phyloP scores from a whole-genome alignment of 2,329 filamentous ascomycete genomes.

The Chaetomiaceae sp. region DNA sequence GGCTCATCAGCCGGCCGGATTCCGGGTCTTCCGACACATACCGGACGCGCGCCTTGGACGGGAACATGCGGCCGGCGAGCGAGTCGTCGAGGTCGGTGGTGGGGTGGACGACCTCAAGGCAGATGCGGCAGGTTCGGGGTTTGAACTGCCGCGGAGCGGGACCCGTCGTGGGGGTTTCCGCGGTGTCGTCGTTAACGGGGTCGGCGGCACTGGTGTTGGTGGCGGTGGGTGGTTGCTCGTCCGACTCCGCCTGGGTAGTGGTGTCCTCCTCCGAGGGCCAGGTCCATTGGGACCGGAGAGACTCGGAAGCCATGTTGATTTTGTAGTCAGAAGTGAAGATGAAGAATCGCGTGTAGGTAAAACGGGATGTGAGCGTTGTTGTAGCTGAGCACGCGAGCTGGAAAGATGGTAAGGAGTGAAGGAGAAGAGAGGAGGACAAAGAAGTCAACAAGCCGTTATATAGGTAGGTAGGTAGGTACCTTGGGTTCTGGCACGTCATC shows the following conservation, averaged over 20 bases:
- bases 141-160: constrained; percentile 50
- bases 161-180: constrained; percentile 5
- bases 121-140: constrained; percentile 81
- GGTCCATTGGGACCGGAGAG: constrained; percentile 18
- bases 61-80: constrained; percentile 33
- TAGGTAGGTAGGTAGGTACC: too few relatives aligned
- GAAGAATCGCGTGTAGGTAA: too few relatives aligned
- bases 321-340: too few relatives aligned
- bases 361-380: background rate
- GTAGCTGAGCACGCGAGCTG: background rate
- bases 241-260: constrained; percentile 2
- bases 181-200: constrained; percentile 1
- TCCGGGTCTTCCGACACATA: constrained; percentile 73
- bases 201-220: constrained; percentile 3
- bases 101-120: constrained; percentile 63
- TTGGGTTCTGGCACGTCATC: too few relatives aligned
- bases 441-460: background rate
- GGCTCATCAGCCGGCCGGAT: constrained; percentile 74
- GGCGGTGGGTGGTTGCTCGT: constrained; percentile 5
- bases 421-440: background rate
- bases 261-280: constrained; percentile 19
- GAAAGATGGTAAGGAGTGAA: background rate
- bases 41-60: constrained; percentile 31
- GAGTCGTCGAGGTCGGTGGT: constrained; percentile 39
- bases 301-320: constrained; percentile 15